Evolutionary conservation across 768 basidiomycete species (phyloP).

Genomic region (Inosperma sp.): DNA sequence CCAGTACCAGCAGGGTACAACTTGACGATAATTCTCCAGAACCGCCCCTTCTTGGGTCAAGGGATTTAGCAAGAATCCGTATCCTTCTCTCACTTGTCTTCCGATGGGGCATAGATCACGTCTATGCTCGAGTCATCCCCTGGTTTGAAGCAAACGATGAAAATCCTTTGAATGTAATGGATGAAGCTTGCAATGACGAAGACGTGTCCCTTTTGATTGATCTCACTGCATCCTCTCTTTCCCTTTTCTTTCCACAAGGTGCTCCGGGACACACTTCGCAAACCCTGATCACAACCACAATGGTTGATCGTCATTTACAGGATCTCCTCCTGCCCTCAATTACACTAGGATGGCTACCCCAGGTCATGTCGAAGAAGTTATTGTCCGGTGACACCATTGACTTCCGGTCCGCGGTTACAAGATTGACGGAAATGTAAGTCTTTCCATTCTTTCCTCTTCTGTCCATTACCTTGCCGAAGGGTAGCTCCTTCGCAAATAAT

Average conservation of each 20-base stretch:
- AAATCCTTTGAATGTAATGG: conserved; percentile 33
- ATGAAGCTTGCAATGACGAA: conserved; percentile 39
- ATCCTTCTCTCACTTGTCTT: conserved; percentile 65
- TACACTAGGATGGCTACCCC: conserved; percentile 70
- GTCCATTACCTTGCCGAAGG: conserved; percentile 37
- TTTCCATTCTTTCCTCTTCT: conserved; percentile 17
- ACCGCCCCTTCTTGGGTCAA: conserved; percentile 12
- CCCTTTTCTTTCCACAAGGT: conserved; percentile 52
- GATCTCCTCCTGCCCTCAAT: conserved; percentile 60
- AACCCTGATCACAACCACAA: conserved; percentile 56
- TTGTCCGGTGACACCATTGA: conserved; percentile 41
- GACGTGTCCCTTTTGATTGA: conserved; percentile 48
- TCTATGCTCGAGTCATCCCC: conserved; percentile 41
- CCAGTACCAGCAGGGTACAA: too few species aligned
- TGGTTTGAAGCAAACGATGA: conserved; percentile 33
- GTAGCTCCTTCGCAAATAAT: conserved; percentile 65
- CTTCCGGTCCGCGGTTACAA: conserved; percentile 48
- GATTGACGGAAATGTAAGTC: conserved; percentile 60
- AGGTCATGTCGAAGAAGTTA: conserved; percentile 36
- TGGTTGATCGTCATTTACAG: conserved; percentile 50
- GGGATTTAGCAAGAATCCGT: conserved; percentile 59
- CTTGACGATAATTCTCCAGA: conserved; percentile 14
- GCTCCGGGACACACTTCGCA: conserved; percentile 44
- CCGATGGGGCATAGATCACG: conserved; percentile 63
- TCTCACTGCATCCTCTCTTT: conserved; percentile 42